A percentile compares a stretch with the other conserved stretches of the same genome.
Conservation (phyloP, 192 early-diverging fungal genomes). For the Neocallimastix lanati region DNA sequence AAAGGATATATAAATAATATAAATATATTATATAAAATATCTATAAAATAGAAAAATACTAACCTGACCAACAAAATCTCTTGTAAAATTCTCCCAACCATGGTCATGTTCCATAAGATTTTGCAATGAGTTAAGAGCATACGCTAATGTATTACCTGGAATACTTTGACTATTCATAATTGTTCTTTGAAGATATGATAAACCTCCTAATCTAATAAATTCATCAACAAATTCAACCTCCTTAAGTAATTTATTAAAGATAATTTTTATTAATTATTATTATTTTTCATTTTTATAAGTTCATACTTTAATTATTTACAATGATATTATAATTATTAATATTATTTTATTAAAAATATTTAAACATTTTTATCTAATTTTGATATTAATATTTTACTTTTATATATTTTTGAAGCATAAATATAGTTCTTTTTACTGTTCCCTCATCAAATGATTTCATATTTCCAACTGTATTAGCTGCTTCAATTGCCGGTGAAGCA, state of each 20-base stretch:
- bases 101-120: constrained; percentile 48
- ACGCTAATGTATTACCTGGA: constrained; percentile 44
- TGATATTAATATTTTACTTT: constrained; percentile 13
- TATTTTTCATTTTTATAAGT: no score
- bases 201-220: constrained; percentile 32
- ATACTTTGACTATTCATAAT: constrained; percentile 20
- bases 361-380: no score
- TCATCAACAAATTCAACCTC: constrained; percentile 46
- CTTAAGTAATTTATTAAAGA: no score
- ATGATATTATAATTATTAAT: no score
- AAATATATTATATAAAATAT: no score
- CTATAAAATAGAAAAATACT: not conserved
- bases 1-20: no score
- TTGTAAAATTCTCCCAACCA: constrained; percentile 33
- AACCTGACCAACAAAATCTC: constrained; percentile 29
- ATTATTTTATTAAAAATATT: no score
- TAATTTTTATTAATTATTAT: no score
- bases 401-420: constrained; percentile 39
- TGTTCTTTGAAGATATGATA: constrained; percentile 31
- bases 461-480: not conserved
- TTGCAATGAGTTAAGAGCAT: constrained; percentile 40
- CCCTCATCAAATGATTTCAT: constrained; percentile 17
- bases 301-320: no score
- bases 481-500: not conserved
- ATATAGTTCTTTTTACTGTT: constrained; percentile 33